Evolutionary conservation across 164 flowering plant genomes (phyloP).

Genomic region (Annona squamosa): DNA sequence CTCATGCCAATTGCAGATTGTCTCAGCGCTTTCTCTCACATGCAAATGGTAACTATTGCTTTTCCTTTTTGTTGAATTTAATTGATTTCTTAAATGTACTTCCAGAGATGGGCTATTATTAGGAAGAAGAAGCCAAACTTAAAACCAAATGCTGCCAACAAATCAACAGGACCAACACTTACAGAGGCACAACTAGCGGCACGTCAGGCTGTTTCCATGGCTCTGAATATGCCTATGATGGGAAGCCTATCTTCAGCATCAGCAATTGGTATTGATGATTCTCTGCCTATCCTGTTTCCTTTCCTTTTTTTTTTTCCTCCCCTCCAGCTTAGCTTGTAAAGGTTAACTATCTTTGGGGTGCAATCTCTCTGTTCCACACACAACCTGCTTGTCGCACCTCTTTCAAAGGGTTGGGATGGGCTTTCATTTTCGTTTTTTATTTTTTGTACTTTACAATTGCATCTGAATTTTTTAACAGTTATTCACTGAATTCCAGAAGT

Average conservation of each 20-base stretch:
- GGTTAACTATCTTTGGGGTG: too few species aligned
- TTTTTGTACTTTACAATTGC: too few species aligned
- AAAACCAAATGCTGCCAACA: conserved; percentile 22
- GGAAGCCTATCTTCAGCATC: conserved; percentile 27
- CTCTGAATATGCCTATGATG: conserved; percentile 46
- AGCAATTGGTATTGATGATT: conserved; percentile 21
- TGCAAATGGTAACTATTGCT: neutral
- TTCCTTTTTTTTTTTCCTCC: too few species aligned
- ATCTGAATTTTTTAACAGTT: too few species aligned
- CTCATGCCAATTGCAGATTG: neutral
- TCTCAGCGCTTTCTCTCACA: neutral
- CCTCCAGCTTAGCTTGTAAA: neutral
- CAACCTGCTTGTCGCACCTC: too few species aligned
- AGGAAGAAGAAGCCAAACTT: conserved; percentile 36
- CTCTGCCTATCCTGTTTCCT: neutral
- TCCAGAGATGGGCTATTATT: conserved; percentile 78
- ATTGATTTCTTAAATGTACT: conserved; percentile 5
- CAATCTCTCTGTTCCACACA: too few species aligned
- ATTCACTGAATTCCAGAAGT: too few species aligned
- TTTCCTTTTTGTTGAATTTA: neutral
- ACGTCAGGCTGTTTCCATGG: conserved; percentile 56
- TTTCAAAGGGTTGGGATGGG: too few species aligned
- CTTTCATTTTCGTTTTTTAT: too few species aligned
- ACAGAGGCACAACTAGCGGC: conserved; percentile 63
- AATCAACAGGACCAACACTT: conserved; percentile 31